A percentile compares a stretch with the other conserved stretches of the same genome.
Evolutionary conservation across 2,329 filamentous ascomycete species (phyloP).

Genomic region (Fusarium sp.): DNA sequence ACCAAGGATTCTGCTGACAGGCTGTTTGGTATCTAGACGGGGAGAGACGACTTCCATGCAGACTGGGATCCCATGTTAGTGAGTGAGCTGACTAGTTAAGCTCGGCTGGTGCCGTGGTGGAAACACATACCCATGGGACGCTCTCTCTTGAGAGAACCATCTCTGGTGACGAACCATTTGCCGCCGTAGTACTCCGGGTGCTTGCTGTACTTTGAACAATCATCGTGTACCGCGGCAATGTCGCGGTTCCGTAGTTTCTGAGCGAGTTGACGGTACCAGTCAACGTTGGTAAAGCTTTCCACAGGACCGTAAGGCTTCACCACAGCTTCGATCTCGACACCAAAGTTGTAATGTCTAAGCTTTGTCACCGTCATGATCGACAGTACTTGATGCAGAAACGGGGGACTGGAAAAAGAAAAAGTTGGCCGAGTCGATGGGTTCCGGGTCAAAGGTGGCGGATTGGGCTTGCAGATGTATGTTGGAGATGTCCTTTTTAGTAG

Average conservation of each 20-base stretch:
- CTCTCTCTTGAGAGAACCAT: constrained; percentile 55
- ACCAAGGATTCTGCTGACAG: constrained; percentile 50
- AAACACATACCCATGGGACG: constrained; percentile 51
- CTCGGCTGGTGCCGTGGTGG: neutral
- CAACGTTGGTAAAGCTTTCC: constrained; percentile 54
- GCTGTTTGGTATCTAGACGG: constrained; percentile 52
- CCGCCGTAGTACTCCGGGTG: constrained; percentile 57
- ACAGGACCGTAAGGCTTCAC: constrained; percentile 53
- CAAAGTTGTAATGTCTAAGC: constrained; percentile 55
- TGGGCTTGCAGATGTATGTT: constrained; percentile 24
- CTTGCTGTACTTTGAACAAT: constrained; percentile 55
- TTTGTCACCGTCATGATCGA: constrained; percentile 36
- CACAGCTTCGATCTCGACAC: constrained; percentile 55
- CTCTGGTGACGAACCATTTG: constrained; percentile 57
- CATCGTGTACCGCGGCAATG: constrained; percentile 54
- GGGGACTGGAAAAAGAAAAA: constrained; percentile 21
- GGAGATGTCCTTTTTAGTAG: constrained; percentile 7
- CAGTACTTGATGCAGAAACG: constrained; percentile 3
- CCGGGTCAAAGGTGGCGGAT: constrained; percentile 16
- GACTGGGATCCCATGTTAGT: constrained; percentile 45
- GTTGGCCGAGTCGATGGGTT: neutral
- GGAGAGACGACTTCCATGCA: constrained; percentile 58
- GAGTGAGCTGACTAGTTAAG: constrained; percentile 1
- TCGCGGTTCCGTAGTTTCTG: constrained; percentile 55
- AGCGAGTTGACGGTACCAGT: constrained; percentile 56